phyloP scores from a whole-genome alignment of 345 rosid species.

The Melastoma malabathricum region DNA sequence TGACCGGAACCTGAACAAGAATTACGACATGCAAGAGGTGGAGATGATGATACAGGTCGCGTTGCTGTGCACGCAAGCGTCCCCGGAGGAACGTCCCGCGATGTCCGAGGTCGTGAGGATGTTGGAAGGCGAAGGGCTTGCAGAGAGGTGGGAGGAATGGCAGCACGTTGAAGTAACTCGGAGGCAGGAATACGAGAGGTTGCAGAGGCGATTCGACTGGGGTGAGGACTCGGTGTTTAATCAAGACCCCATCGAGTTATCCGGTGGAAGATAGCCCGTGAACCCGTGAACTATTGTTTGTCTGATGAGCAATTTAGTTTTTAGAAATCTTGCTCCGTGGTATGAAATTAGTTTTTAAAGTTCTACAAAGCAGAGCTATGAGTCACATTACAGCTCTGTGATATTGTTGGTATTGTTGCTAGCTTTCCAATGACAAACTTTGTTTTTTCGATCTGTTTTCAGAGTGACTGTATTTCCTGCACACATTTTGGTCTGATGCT shows the following conservation, averaged over 20 bases:
- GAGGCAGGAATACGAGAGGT: slow-evolving; percentile 66
- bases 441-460: too few species aligned
- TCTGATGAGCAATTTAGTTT: too few species aligned
- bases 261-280: slow-evolving; percentile 63
- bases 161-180: slow-evolving; percentile 70
- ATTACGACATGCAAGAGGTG: slow-evolving; percentile 49
- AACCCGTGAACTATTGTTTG: too few species aligned
- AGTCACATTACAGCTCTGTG: too few species aligned
- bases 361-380: too few species aligned
- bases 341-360: too few species aligned
- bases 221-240: slow-evolving; percentile 74
- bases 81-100: slow-evolving; percentile 77
- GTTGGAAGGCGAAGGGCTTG: slow-evolving; percentile 97
- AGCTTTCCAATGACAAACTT: too few species aligned
- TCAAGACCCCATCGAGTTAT: slow-evolving; percentile 76
- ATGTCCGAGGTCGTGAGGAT: slow-evolving; percentile 93
- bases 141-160: slow-evolving; percentile 99
- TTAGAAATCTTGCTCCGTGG: too few species aligned
- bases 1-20: slow-evolving; percentile 50
- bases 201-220: slow-evolving; percentile 76
- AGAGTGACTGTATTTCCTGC: too few species aligned
- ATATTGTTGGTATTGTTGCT: too few species aligned
- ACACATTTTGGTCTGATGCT: too few species aligned
- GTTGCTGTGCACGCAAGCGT: slow-evolving; percentile 70
- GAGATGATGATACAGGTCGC: slow-evolving; percentile 93